Evolutionary conservation across 495 filamentous ascomycete genomes (phyloP), one percentile per base, ranked within the genome.

Genomic region (Chlorociboria aeruginascens): DNA sequence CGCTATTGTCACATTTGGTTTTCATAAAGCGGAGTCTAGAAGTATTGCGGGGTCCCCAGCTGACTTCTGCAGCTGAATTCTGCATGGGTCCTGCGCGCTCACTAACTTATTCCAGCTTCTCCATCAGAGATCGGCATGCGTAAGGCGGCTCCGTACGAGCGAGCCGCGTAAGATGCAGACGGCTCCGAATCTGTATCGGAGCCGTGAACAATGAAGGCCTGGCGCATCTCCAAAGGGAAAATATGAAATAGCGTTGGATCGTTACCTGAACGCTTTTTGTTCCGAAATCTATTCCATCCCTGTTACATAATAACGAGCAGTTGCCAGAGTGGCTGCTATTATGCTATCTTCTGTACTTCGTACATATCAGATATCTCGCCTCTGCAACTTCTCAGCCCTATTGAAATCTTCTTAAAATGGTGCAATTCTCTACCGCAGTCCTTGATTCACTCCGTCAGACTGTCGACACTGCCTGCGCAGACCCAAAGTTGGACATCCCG

Each of bases 401-500:
- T n/a, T 40, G 12, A 40, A 40, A 40, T 20, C 20, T n/a, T 40
- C 39, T 40, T 25, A 40, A 40, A 40, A 44, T 44, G 42, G 11
- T 6, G 20, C 32, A 33, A 33, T 16, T 44, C 6, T 44, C 42
- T 33, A 12, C 1, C 0, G 12, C 20, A 10, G 17, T 31, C 1
- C 11, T 44, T 11, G 6, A 14, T 12, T 10, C 13, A 16, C 42
- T 44, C 33, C 42, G 20, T 12, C 42, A 44, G 13, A 30, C 6
- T 9, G n/a, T 14, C n/a, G 42, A 44, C 7, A 16, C 28, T 13
- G 28, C 42, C 9, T 44, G 42, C 13, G 25, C 30, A 7, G 42
- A 44, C 29, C 29, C 13, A 28, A 31, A 44, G 28, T 25, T 25
- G 20, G 40, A 28, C 8, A 53, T 79, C 7, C 66, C 70, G 0